A percentile compares a stretch with the other conserved stretches of the same genome.
Conservation (phyloP, 495 filamentous ascomycete species). For the Penicillium soppii region DNA sequence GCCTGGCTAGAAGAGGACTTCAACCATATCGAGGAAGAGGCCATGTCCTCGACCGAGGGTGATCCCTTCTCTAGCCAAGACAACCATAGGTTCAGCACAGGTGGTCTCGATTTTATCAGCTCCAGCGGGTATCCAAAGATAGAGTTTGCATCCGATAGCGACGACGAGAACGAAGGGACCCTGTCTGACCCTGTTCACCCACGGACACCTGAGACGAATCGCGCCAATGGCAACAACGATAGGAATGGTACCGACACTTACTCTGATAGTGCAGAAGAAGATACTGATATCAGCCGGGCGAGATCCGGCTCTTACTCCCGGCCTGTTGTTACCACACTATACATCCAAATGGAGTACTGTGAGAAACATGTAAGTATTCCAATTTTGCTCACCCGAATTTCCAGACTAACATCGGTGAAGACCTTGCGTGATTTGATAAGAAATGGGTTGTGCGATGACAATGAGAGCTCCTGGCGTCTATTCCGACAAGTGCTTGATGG, state of each 20-base stretch:
- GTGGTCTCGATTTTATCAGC: conserved; percentile 91
- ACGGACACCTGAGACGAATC: conserved; percentile 22
- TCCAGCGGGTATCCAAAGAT: conserved; percentile 78
- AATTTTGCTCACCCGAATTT: neutral
- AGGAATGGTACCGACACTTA: neutral
- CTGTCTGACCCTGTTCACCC: conserved; percentile 25
- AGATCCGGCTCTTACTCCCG: conserved; percentile 41
- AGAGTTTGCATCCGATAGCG: conserved; percentile 73
- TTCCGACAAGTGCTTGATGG: conserved; percentile 93
- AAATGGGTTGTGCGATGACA: conserved; percentile 67
- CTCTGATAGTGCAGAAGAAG: conserved; percentile 27
- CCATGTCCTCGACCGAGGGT: conserved; percentile 57
- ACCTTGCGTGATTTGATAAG: conserved; percentile 90
- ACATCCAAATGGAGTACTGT: conserved; percentile 97
- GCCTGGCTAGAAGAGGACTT: conserved; percentile 87
- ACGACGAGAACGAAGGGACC: conserved; percentile 52
- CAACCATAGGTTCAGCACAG: conserved; percentile 70
- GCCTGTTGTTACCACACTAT: conserved; percentile 59
- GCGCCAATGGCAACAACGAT: neutral
- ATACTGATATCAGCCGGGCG: conserved; percentile 29
- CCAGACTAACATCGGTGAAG: conserved; percentile 36
- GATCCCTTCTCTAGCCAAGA: conserved; percentile 35
- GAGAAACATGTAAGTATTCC: conserved; percentile 70
- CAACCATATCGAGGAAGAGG: conserved; percentile 54
- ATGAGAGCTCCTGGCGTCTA: conserved; percentile 80